Evolutionary conservation across 805 yeast genomes (phyloP).

Genomic region (Huiozyma naganishii): DNA sequence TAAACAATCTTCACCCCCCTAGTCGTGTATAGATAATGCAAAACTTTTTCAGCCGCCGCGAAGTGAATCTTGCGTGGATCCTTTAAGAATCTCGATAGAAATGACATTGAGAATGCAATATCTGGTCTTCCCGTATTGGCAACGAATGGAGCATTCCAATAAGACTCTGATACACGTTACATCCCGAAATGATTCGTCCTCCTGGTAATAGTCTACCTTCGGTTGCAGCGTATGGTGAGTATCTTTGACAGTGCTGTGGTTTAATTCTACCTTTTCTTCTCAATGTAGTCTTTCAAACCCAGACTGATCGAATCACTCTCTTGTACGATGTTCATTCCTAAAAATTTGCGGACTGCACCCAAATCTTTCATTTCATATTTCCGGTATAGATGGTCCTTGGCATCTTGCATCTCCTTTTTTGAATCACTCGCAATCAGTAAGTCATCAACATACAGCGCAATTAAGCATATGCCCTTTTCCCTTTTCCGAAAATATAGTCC

Average conservation of each 20-base stretch:
- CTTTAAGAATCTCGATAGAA: slow-evolving; percentile 3
- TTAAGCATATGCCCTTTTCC: neutral
- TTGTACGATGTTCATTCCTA: slow-evolving; percentile 5
- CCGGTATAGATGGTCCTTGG: neutral
- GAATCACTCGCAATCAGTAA: slow-evolving; percentile 3
- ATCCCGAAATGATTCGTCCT: neutral
- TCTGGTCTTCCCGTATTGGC: slow-evolving; percentile 9
- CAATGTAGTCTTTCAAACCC: slow-evolving; percentile 1
- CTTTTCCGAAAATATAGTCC: slow-evolving; percentile 1
- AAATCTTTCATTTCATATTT: slow-evolving; percentile 4
- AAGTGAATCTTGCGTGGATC: slow-evolving; percentile 5
- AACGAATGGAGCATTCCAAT: slow-evolving; percentile 2
- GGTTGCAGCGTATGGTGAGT: neutral
- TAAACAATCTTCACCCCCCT: neutral
- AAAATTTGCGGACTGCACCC: slow-evolving; percentile 4
- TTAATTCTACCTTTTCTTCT: neutral
- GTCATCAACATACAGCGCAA: slow-evolving; percentile 5
- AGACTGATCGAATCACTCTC: neutral
- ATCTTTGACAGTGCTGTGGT: neutral
- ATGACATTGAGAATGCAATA: slow-evolving; percentile 3
- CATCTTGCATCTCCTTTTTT: too few relatives aligned
- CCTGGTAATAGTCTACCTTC: neutral
- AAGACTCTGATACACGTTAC: slow-evolving; percentile 3
- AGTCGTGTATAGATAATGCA: slow-evolving; percentile 5
- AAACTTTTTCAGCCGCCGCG: slow-evolving; percentile 2